phyloP scores from a whole-genome alignment of 257 asterid genomes.

The Avicennia marina region DNA sequence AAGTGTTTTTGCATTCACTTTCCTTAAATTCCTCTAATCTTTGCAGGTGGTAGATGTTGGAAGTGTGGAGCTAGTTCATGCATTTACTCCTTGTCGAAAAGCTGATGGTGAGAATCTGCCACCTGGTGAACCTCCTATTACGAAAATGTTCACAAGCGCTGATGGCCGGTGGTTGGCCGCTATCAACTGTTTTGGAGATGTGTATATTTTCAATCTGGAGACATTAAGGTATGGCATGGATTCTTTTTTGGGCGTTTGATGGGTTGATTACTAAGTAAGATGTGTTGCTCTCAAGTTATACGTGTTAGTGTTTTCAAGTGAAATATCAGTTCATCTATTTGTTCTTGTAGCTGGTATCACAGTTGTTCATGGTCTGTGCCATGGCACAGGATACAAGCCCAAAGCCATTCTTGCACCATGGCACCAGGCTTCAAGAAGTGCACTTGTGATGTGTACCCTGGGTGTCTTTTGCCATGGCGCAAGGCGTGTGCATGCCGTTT shows the following conservation, averaged over 20 bases:
- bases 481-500: too few species aligned
- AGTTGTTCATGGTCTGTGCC: too few species aligned
- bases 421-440: too few species aligned
- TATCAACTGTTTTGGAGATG: slow-evolving; percentile 71
- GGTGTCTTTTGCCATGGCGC: too few species aligned
- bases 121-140: slow-evolving; percentile 68
- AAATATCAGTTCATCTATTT: background rate
- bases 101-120: slow-evolving; percentile 44
- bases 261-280: too few species aligned
- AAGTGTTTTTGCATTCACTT: background rate
- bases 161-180: slow-evolving; percentile 86
- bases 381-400: too few species aligned
- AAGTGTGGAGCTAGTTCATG: slow-evolving; percentile 33
- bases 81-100: slow-evolving; percentile 50
- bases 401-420: too few species aligned
- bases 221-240: slow-evolving; percentile 42
- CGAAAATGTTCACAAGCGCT: slow-evolving; percentile 60
- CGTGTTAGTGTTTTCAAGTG: background rate
- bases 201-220: slow-evolving; percentile 62
- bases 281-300: too few species aligned
- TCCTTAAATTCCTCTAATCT: background rate
- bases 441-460: too few species aligned
- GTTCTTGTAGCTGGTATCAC: background rate
- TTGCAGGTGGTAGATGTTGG: slow-evolving; percentile 53
- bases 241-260: background rate